Percentiles rank a stretch among this genome's conserved stretches.
Conservation (phyloP, 2,329 filamentous ascomycete genomes). For the Byssothecium circinans region DNA sequence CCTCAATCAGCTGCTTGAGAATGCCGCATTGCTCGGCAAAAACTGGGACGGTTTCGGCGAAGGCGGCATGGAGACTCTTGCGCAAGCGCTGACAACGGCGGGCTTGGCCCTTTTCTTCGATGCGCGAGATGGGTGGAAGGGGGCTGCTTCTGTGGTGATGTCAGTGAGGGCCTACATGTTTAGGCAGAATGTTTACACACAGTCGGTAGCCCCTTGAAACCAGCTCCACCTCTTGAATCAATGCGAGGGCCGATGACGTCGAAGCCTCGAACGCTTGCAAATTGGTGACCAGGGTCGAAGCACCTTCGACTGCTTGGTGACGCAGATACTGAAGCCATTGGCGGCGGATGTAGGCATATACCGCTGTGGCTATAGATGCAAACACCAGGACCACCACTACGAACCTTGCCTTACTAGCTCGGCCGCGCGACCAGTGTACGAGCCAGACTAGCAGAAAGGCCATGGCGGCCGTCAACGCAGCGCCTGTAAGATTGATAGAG, state of each 20-base stretch:
- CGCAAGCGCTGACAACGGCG: slow-evolving; percentile 81
- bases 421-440: slow-evolving; percentile 68
- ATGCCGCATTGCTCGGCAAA: slow-evolving; percentile 70
- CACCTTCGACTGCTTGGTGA: slow-evolving; percentile 70
- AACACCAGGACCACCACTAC: slow-evolving; percentile 54
- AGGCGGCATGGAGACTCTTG: slow-evolving; percentile 69
- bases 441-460: slow-evolving; percentile 67
- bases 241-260: slow-evolving; percentile 71
- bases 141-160: slow-evolving; percentile 70
- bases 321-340: slow-evolving; percentile 81
- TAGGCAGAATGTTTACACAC: slow-evolving; percentile 51
- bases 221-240: slow-evolving; percentile 94
- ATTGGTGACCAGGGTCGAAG: slow-evolving; percentile 68
- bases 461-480: slow-evolving; percentile 63
- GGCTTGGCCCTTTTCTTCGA: slow-evolving; percentile 80
- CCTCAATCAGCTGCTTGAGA: slow-evolving; percentile 73
- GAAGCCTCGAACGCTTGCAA: slow-evolving; percentile 81
- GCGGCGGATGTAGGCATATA: slow-evolving; percentile 72
- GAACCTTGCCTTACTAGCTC: slow-evolving; percentile 59
- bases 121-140: slow-evolving; percentile 84
- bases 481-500: slow-evolving; percentile 64
- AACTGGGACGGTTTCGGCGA: slow-evolving; percentile 69
- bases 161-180: slow-evolving; percentile 24
- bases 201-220: slow-evolving; percentile 88
- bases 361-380: slow-evolving; percentile 56